These are phyloP conservation scores for Fusarium pseudonygamai DNA, from an alignment of 2,329 filamentous ascomycete genomes.

Conservation along the genomic window DNA sequence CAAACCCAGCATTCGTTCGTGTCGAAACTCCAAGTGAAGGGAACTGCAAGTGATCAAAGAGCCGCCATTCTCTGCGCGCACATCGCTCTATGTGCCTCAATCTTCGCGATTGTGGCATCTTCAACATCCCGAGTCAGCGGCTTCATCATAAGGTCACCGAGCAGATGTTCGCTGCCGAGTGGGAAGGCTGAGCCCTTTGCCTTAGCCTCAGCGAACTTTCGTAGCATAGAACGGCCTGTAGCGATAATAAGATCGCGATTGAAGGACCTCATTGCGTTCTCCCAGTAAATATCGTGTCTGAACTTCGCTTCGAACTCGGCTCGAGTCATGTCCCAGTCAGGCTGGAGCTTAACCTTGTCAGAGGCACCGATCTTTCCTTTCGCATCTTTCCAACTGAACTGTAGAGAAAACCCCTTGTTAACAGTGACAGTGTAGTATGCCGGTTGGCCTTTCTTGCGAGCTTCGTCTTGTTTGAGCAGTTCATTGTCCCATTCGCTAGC, in stretches of 20 bases:
- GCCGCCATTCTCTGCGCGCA: neutral
- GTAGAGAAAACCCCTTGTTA: neutral
- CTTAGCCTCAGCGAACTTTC: neutral
- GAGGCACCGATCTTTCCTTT: neutral
- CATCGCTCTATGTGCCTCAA: neutral
- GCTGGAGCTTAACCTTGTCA: neutral
- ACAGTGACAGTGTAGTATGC: neutral
- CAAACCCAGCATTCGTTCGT: neutral
- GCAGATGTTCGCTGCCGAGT: neutral
- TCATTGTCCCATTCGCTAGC: neutral
- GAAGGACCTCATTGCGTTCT: neutral
- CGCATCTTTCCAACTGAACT: neutral
- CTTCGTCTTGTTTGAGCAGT: accelerated
- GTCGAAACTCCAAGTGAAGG: neutral
- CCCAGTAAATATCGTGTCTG: neutral
- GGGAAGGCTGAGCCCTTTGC: neutral
- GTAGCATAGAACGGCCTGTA: neutral
- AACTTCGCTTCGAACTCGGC: neutral
- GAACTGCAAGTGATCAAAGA: neutral
- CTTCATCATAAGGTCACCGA: neutral
- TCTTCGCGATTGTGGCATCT: neutral
- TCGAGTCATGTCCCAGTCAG: neutral
- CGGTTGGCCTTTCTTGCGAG: neutral
- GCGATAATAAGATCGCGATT: neutral
- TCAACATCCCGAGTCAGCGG: neutral